A percentile compares a stretch with the other conserved stretches of the same genome.
phyloP scores from a whole-genome alignment of 2,329 filamentous ascomycete species.

The Diaporthe vexans region DNA sequence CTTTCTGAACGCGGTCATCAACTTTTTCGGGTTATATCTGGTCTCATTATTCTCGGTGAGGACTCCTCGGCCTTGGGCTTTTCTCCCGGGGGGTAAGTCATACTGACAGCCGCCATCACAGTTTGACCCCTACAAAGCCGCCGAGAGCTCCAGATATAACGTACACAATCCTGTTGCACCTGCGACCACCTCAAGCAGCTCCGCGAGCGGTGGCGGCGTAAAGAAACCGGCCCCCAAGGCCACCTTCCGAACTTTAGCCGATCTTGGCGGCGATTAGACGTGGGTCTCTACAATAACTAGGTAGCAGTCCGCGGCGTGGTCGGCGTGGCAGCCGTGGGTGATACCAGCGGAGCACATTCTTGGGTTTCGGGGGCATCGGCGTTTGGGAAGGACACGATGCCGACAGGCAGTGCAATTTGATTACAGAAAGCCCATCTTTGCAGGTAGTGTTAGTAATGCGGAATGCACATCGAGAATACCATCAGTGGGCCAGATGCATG shows the following conservation, averaged over 20 bases:
- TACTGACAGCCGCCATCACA: constrained; percentile 48
- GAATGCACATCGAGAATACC: constrained; percentile 2
- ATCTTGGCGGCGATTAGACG: constrained; percentile 55
- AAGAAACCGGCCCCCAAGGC: constrained; percentile 52
- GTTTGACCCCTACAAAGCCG: constrained; percentile 74
- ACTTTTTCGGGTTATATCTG: constrained; percentile 73
- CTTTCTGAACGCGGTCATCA: constrained; percentile 64
- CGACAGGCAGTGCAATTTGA: constrained; percentile 20
- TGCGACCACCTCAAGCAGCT: constrained; percentile 31
- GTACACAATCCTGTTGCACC: constrained; percentile 57
- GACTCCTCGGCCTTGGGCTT: constrained; percentile 41
- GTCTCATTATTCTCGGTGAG: constrained; percentile 72
- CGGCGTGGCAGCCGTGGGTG: neutral
- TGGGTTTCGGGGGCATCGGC: constrained; percentile 33
- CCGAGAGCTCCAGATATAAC: constrained; percentile 72
- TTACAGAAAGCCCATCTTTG: neutral
- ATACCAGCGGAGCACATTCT: constrained; percentile 7
- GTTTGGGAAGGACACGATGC: constrained; percentile 32
- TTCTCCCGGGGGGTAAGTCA: neutral
- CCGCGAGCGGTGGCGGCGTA: constrained; percentile 25
- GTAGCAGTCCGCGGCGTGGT: neutral
- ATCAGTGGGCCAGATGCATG: neutral
- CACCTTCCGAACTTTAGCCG: constrained; percentile 67
- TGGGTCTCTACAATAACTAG: neutral
- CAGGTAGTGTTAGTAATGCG: neutral